Conservation (phyloP, 345 rosid genomes). For the Rhodamnia rubescens region DNA sequence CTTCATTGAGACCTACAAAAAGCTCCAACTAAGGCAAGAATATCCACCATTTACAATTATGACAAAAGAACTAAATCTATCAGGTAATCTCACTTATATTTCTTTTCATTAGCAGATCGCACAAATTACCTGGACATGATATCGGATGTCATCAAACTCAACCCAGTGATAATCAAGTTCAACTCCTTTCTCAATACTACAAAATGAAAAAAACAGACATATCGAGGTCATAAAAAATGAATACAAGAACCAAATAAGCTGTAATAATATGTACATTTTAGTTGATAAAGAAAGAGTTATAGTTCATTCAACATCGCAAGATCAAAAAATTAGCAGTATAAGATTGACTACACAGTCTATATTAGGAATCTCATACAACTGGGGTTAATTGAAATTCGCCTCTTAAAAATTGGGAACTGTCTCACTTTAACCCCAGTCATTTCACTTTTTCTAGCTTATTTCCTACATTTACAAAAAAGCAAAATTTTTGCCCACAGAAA, state of each 20-base stretch:
- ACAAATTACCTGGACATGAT: constrained; percentile 73
- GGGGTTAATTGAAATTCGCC: background rate
- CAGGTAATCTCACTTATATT: background rate
- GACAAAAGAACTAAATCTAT: background rate
- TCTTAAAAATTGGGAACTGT: background rate
- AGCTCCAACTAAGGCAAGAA: background rate
- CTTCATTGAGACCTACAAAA: constrained; percentile 73
- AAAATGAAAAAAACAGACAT: background rate
- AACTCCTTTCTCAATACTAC: constrained; percentile 81
- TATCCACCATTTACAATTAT: background rate
- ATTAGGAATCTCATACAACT: background rate
- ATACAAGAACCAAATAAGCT: background rate
- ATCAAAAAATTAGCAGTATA: background rate
- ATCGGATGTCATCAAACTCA: constrained; percentile 89
- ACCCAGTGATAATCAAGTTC: constrained; percentile 92
- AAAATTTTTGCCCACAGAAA: background rate
- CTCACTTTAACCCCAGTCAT: background rate
- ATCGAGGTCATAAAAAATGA: background rate
- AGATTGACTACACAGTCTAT: background rate
- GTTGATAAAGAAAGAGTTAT: background rate
- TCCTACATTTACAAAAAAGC: background rate
- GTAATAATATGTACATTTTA: background rate
- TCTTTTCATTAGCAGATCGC: background rate
- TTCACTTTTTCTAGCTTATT: background rate
- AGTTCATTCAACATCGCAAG: background rate